Base-by-base conservation (phyloP, 2,329 filamentous ascomycete species). In the Colletotrichum higginsianum region DNA sequence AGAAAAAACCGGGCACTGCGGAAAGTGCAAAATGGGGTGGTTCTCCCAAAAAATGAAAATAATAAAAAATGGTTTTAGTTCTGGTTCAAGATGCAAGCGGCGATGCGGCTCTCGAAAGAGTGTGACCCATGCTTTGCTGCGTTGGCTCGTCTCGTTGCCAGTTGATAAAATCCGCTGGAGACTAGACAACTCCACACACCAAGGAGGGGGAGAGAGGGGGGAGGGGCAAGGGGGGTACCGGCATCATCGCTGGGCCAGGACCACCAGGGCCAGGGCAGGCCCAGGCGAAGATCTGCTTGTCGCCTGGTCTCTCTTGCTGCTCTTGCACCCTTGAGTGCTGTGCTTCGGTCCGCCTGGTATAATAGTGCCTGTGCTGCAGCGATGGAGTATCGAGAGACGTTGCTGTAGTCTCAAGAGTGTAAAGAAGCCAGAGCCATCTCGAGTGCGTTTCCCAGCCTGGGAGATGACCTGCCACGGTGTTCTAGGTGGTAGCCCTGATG, bases 141-240 rank as follows among this genome's bases (percentile, higher is more conserved):
- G 94, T 88, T 97, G 94, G 94, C 94, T 92, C 91, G 86, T 87
- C 87, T 92, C 88, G 87, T 90, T 89, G 89, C 93, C 93, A 96
- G 92, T 95, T 91, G 88, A 91, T 90, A 86, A 86, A 86, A 88
- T 84, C 83, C 84, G 86, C 85, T 87, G 78, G 86, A 87, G 85
- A 87, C 87, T 89, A 89, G 84, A 83, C 85, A 87, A 86, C 87
- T 89, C 89, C 89, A 91, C 89, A 90, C 89, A 82, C 84, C 82
- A 71, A 76, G 76, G 77, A 77, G 81, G 84, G 84, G 84, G 38
- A 58, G 52, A 35, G 30, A 35, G 30, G 30, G 30, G 30, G 76
- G 77, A 77, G 81, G 84, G 84, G 84, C 38, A 58, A 38, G 58
- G 40, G 47, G 52, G 68, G 61, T 68, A 62, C 68, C 58, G 58